Conservation (phyloP, 2,329 filamentous ascomycete species). For the Talaromyces albobiverticillius region DNA sequence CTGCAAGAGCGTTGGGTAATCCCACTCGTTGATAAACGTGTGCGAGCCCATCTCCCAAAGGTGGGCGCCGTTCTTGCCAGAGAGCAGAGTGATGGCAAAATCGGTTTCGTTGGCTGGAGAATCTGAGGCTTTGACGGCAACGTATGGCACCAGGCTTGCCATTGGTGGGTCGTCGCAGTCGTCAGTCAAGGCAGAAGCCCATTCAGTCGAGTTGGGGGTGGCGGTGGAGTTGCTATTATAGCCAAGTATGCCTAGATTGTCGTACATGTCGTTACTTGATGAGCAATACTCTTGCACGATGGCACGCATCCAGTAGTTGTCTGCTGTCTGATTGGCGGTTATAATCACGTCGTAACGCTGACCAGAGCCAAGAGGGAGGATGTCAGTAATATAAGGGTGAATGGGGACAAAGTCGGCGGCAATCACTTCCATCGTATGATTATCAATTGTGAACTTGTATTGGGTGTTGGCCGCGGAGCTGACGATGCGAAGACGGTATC, state of each 20-base stretch:
- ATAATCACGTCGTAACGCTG: constrained; percentile 41
- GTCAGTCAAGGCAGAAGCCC: constrained; percentile 7
- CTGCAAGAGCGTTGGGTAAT: constrained; percentile 18
- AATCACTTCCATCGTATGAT: constrained; percentile 56
- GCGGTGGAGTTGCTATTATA: constrained; percentile 29
- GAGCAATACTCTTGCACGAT: constrained; percentile 44
- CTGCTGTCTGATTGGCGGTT: constrained; percentile 21
- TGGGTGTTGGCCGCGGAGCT: constrained; percentile 32
- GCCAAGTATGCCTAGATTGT: constrained; percentile 51
- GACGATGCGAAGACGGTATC: constrained; percentile 41
- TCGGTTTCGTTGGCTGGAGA: constrained; percentile 18
- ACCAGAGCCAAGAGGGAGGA: too few species aligned
- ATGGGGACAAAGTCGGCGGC: constrained; percentile 55
- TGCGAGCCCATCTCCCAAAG: constrained; percentile 33
- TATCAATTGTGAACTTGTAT: constrained; percentile 42
- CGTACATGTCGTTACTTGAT: constrained; percentile 35
- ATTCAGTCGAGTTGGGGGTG: constrained; percentile 19
- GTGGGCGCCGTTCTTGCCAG: constrained; percentile 17
- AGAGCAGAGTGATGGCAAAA: constrained; percentile 16
- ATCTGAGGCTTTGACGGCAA: constrained; percentile 22
- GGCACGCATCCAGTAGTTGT: constrained; percentile 42
- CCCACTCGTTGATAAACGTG: constrained; percentile 23
- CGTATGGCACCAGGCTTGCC: constrained; percentile 18
- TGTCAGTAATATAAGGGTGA: constrained; percentile 49
- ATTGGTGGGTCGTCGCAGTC: constrained; percentile 19